phyloP scores from a whole-genome alignment of 73 alveolate species.

The Paramecium biaurelia region DNA sequence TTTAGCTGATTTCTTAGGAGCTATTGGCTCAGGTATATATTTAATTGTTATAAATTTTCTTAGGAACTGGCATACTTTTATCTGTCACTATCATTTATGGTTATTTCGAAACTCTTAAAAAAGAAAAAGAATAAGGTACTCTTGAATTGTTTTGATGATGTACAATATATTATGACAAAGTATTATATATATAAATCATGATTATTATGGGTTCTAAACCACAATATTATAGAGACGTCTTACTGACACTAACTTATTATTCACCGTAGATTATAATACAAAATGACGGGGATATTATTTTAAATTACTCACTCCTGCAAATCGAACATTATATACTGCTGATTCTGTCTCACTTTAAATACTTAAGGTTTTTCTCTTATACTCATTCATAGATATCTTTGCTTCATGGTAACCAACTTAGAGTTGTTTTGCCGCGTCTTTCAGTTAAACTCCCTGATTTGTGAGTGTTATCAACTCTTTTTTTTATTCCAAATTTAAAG shows the following conservation, averaged over 20 bases:
- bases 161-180: conserved; percentile 65
- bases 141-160: conserved; percentile 68
- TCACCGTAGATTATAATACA: background rate
- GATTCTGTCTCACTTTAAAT: background rate
- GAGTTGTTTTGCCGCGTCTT: conserved; percentile 24
- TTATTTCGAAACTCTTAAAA: conserved; percentile 93
- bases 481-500: background rate
- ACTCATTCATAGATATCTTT: background rate
- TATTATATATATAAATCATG: conserved; percentile 76
- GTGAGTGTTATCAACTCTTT: background rate
- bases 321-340: background rate
- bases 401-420: background rate
- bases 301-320: background rate
- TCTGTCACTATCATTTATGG: conserved; percentile 98
- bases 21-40: conserved; percentile 89
- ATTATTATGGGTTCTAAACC: conserved; percentile 96
- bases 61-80: conserved; percentile 97
- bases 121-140: conserved; percentile 77
- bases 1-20: conserved; percentile 98
- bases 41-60: background rate
- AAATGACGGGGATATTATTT: background rate
- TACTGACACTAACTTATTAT: background rate
- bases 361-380: background rate
- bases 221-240: conserved; percentile 96
- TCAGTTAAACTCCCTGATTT: background rate